Base-by-base conservation (phyloP, 139 green algal species). In the Micromonas pusilla region DNA sequence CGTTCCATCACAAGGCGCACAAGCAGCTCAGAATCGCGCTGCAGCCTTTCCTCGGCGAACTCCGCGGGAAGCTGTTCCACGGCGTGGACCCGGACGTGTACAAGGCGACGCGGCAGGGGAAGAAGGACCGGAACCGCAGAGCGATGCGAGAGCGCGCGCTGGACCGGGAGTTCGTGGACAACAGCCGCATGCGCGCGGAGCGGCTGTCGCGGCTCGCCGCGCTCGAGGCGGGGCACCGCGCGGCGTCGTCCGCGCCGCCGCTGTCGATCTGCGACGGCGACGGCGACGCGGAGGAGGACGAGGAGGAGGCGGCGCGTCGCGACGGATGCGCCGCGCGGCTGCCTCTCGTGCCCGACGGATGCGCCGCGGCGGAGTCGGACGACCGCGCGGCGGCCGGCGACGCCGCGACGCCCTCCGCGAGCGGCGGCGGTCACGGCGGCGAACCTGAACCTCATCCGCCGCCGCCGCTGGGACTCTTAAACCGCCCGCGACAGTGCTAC, bases 401-500 rank as follows among this genome's bases (percentile, higher is more conserved):
- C 2, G 26, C n/a, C 1, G 26, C 45, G 66, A 9, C 20, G 16
- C 9, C 19, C 30, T 34, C 32, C 39, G 65, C 26, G 23, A 30
- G 4, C 19, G 39, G 23, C 20, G 66, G 52, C 25, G 63, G 20
- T 2, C 25, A 13, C 13, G 34, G 26, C 64, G 65, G 9, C 6
- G 65, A 37, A 0, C n/a, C 16, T 16, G 66, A 33, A 0, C 23
- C 20, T 1, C 34, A 76, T 25, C 6, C 16, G 37, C 1, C 3
- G n/a, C 34, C 0, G 38, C 28, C 66, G 20, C n/a, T 19, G 3
- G 26, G 4, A 3, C 3, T 57, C 1, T 34, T 76, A 9, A 75
- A 81, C 36, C 23, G 9, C 0, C 39, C 70, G 1, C 64, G 66
- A 9, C 37, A 31, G 63, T 81, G 76, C 70, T 81, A 81, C 76